Evolutionary conservation across 202 grass and related monocot genomes (phyloP), one percentile per base, ranked within the genome.

Genomic region (Eragrostis tef): DNA sequence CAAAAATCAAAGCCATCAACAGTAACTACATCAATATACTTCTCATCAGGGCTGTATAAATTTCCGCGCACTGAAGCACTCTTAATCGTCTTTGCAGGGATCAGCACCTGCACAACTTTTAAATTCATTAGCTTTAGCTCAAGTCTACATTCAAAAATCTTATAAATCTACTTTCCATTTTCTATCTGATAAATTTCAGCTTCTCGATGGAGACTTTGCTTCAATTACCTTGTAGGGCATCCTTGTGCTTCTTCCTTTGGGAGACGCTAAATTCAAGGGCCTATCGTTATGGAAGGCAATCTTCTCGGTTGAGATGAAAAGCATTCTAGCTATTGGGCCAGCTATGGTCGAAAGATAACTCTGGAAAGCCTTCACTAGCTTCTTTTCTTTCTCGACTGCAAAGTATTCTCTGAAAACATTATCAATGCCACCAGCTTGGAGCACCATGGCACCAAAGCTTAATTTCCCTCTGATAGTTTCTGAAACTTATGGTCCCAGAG

Each of bases 261-360:
- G 83, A 46, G 84, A 97, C 80, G 57, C 79, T 73, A 97, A 51
- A 74, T 73, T 70, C 61, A 95, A 81, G 65, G 88, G 81, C 50
- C 60, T 90, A 22, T 97, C 88, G 21, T 90, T 97, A 26, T 88
- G 88, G 81, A 97, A 97, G 4, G 88, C 86, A 75, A 97, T 86
- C 77, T 97, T 97, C 65, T 71, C 58, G 19, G 78, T 89, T 63
- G 93, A 89, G 53, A 97, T 91, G 85, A 93, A 97, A 81, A 97
- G 46, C 88, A 91, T 88, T 71, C 90, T 87, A 51, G 90, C 77
- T 78, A 97, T 91, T 57, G 93, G 93, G 61, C 93, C 93, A 57
- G 93, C 84, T 73, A 90, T 91, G 50, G 93, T 97, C 46, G 93
- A 97, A n/a, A 97, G 88, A 80, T 93, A 97, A 66, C 93, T 93